Conservation (phyloP, 2,329 filamentous ascomycete genomes). For the Phaeosphaeria sp. region DNA sequence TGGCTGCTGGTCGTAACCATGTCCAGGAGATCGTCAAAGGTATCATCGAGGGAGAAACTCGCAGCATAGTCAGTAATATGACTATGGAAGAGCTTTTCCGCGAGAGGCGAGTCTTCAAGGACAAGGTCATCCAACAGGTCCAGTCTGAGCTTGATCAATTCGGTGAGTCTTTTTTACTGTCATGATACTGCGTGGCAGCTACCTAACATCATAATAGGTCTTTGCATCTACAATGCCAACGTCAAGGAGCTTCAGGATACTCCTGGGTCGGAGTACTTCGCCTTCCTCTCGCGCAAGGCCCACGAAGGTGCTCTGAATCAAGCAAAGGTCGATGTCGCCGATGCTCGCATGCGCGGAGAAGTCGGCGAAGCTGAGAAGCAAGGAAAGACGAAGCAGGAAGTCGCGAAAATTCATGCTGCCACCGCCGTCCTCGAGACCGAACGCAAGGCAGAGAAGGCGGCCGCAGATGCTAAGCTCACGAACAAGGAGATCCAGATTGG, state of each 20-base stretch:
- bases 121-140: conserved; percentile 68
- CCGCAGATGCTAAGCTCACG: conserved; percentile 77
- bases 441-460: conserved; percentile 79
- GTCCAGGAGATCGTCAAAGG: conserved; percentile 87
- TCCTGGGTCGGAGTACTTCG: conserved; percentile 81
- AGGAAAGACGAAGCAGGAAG: conserved; percentile 82
- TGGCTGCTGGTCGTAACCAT: conserved; percentile 63
- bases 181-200: conserved; percentile 23
- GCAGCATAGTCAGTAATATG: conserved; percentile 83
- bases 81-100: conserved; percentile 93
- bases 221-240: conserved; percentile 68
- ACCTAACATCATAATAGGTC: conserved; percentile 1
- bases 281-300: conserved; percentile 80
- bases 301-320: conserved; percentile 87
- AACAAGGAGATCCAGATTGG: conserved; percentile 75
- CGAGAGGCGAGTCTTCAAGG: conserved; percentile 78
- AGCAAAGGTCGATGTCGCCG: conserved; percentile 68
- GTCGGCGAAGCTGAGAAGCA: conserved; percentile 79
- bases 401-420: conserved; percentile 86
- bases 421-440: conserved; percentile 86
- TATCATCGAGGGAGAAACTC: conserved; percentile 87
- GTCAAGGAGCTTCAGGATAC: conserved; percentile 89
- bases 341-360: conserved; percentile 68
- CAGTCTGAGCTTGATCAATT: conserved; percentile 82
- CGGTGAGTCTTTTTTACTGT: conserved; percentile 70